Evolutionary conservation across 139 green algal genomes (phyloP), one percentile per base, ranked within the genome.

Genomic region (Tetraselmis chui): DNA sequence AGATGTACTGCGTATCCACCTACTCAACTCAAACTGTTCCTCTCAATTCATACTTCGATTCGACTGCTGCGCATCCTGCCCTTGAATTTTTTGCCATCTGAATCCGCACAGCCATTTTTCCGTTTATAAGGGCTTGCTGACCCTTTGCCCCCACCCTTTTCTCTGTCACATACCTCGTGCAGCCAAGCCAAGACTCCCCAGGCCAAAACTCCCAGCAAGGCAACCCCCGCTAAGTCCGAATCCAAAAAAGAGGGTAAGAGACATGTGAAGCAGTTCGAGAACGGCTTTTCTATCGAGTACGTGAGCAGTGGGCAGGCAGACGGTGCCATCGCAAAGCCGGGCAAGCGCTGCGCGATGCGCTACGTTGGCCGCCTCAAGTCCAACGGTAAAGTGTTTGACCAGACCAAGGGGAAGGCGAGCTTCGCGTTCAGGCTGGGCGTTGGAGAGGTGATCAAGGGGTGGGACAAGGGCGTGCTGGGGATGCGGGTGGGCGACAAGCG

Each of bases 401-500:
- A 92, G 84, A 97, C 83, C 59, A 90, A 89, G 27, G 88, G 89
- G 77, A 93, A 85, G 30, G 78, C 76, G 77, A 89, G 91, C 30
- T 98, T 98, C 81, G 75, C 79, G 23, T 98, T 98, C 89, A 88
- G 95, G 24, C 85, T 98, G 22, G 95, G 87, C 30, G 90, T 94
- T 1, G 91, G 91, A 0, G 90, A 95, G 79, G 92, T 96, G 23
- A 90, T 97, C 81, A 95, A 95, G 81, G 94, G 92, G 2, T 98
- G 93, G 93, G 94, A 98, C 83, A 78, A 86, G 22, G 94, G 93
- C 31, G 89, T 98, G 45, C 91, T 88, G 81, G 92, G 92, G 77
- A 99, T 99, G 96, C 87, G 91, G 18, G 94, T 97, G 75, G 96
- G 96, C 28, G 95, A 99, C 88, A 95, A 95, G 83, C 88, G 93